Evolutionary conservation across 2,329 filamentous ascomycete species (phyloP).

Genomic region (Pyrenophora seminiperda): DNA sequence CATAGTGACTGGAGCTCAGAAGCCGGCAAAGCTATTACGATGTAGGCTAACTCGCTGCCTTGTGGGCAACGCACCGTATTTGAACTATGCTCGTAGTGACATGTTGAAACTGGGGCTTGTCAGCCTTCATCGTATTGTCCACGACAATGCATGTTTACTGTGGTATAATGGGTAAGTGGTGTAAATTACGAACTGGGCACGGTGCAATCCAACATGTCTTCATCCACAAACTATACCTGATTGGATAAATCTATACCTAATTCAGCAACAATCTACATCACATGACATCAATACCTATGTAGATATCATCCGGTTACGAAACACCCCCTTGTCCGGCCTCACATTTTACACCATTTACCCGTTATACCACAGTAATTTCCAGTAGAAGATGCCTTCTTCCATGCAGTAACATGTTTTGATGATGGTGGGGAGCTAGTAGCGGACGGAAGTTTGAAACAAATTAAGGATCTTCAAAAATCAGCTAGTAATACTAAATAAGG

Average conservation of each 20-base stretch:
- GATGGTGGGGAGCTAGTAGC: slow-evolving; percentile 5
- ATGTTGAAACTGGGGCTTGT: not conserved
- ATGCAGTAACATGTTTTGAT: not conserved
- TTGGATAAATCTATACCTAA: too few species aligned
- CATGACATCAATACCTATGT: too few species aligned
- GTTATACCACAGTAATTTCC: too few species aligned
- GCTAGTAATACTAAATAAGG: too few species aligned
- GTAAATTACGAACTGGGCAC: too few species aligned
- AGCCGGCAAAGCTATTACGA: not conserved
- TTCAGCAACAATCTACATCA: too few species aligned
- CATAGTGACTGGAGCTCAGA: not conserved
- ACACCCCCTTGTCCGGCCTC: too few species aligned
- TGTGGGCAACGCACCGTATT: not conserved
- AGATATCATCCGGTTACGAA: too few species aligned
- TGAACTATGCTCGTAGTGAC: not conserved
- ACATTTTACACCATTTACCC: too few species aligned
- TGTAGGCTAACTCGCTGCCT: not conserved
- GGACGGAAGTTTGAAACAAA: slow-evolving; percentile 12
- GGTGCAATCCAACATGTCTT: too few species aligned
- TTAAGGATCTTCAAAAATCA: slow-evolving; percentile 7
- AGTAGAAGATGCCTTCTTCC: not conserved
- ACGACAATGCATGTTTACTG: slow-evolving; percentile 6
- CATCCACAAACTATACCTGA: too few species aligned
- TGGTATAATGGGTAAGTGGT: too few species aligned
- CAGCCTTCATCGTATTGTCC: not conserved